Evolutionary conservation across 2,329 filamentous ascomycete genomes (phyloP).

Genomic region (Diaporthe vexans): DNA sequence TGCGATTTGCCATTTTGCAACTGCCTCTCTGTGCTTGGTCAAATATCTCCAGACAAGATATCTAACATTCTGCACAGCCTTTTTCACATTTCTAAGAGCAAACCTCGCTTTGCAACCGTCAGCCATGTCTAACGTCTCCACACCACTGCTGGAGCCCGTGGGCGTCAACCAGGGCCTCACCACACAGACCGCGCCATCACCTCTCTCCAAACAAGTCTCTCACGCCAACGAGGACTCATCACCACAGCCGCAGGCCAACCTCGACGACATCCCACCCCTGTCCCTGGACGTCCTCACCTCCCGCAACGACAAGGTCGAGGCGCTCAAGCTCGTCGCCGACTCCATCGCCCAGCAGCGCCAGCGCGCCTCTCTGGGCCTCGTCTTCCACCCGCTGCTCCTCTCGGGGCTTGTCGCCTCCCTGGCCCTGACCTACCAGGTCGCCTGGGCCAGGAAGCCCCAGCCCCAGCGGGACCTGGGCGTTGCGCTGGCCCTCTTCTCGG

Average conservation of each 20-base stretch:
- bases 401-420: conserved; percentile 61
- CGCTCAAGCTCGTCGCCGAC: conserved; percentile 82
- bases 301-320: conserved; percentile 73
- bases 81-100: conserved; percentile 85
- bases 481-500: conserved; percentile 69
- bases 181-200: conserved; percentile 52
- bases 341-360: conserved; percentile 87
- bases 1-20: background rate
- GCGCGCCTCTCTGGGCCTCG: conserved; percentile 71
- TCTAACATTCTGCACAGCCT: conserved; percentile 68
- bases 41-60: background rate
- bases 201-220: conserved; percentile 48
- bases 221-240: conserved; percentile 51
- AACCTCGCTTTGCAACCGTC: conserved; percentile 79
- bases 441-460: conserved; percentile 54
- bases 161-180: conserved; percentile 42
- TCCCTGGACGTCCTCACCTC: conserved; percentile 69
- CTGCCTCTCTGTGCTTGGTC: background rate
- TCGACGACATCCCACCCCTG: conserved; percentile 73
- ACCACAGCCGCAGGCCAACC: conserved; percentile 48
- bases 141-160: conserved; percentile 71
- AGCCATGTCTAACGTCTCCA: conserved; percentile 73
- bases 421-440: conserved; percentile 60
- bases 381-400: conserved; percentile 72
- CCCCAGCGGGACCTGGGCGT: conserved; percentile 65